A percentile compares a stretch with the other conserved stretches of the same genome.
Conservation (phyloP, 768 basidiomycete species). For the Mycena amicta region DNA sequence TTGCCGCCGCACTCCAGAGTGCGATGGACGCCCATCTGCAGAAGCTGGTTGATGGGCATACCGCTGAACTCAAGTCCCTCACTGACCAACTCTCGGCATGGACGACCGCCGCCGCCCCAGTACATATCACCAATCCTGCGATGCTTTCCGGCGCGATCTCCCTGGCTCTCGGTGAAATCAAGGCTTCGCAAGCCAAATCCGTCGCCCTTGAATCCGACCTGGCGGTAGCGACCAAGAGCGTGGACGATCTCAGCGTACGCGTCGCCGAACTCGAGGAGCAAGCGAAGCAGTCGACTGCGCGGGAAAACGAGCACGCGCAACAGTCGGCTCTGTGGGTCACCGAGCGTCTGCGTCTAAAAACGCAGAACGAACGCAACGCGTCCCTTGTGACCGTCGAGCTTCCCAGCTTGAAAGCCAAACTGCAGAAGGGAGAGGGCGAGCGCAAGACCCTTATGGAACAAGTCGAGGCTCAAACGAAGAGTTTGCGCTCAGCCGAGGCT, state of each 20-base stretch:
- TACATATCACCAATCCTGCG: not conserved
- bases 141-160: not conserved
- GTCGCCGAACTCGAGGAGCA: not conserved
- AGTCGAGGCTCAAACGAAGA: not conserved
- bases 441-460: not conserved
- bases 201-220: not conserved
- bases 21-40: not conserved
- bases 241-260: no score
- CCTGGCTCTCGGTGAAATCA: not conserved
- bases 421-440: not conserved
- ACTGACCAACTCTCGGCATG: not conserved
- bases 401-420: not conserved
- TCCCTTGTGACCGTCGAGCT: not conserved
- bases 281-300: no score
- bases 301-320: not conserved
- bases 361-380: slow-evolving; percentile 6
- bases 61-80: not conserved
- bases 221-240: not conserved
- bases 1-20: no score
- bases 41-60: not conserved
- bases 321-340: not conserved
- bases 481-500: not conserved
- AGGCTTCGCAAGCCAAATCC: not conserved
- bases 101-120: not conserved
- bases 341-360: slow-evolving; percentile 8